Conservation (phyloP, 2,329 filamentous ascomycete species). For the Fusarium nisikadoi region DNA sequence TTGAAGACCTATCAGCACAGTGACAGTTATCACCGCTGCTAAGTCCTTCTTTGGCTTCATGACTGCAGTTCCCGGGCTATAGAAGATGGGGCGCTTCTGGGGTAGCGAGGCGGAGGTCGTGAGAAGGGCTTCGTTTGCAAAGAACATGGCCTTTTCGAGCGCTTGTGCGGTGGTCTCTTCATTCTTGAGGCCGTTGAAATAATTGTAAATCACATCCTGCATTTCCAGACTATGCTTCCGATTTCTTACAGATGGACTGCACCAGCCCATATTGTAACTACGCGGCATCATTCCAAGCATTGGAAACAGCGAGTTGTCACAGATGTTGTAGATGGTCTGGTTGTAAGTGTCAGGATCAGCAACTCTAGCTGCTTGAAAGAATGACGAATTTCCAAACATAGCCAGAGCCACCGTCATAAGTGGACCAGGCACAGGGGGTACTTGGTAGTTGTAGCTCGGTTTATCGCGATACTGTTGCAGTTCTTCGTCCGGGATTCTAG, state of each 20-base stretch:
- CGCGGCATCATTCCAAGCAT: not conserved
- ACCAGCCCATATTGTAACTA: fast-evolving
- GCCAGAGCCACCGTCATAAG: slow-evolving; percentile 20
- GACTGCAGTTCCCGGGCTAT: not conserved
- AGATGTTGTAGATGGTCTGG: not conserved
- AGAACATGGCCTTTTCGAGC: slow-evolving; percentile 25
- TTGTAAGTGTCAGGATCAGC: not conserved
- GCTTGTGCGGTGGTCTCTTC: fast-evolving
- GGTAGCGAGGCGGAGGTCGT: not conserved
- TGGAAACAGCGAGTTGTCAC: not conserved
- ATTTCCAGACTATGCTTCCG: not conserved
- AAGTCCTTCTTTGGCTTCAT: slow-evolving; percentile 11
- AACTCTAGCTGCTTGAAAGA: not conserved
- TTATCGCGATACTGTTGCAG: not conserved
- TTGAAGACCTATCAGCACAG: slow-evolving; percentile 8
- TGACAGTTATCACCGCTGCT: not conserved
- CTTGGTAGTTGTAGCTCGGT: not conserved
- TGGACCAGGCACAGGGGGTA: not conserved
- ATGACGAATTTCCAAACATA: slow-evolving; percentile 15
- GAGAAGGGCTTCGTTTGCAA: slow-evolving; percentile 29
- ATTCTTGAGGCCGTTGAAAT: not conserved
- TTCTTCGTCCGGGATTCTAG: not conserved
- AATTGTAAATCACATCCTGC: not conserved
- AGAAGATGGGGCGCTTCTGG: not conserved
- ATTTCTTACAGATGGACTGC: too few relatives aligned